These are phyloP conservation scores for Aspergillus incahuasiensis DNA, from an alignment of 495 filamentous ascomycete species.

Conservation along the genomic window DNA sequence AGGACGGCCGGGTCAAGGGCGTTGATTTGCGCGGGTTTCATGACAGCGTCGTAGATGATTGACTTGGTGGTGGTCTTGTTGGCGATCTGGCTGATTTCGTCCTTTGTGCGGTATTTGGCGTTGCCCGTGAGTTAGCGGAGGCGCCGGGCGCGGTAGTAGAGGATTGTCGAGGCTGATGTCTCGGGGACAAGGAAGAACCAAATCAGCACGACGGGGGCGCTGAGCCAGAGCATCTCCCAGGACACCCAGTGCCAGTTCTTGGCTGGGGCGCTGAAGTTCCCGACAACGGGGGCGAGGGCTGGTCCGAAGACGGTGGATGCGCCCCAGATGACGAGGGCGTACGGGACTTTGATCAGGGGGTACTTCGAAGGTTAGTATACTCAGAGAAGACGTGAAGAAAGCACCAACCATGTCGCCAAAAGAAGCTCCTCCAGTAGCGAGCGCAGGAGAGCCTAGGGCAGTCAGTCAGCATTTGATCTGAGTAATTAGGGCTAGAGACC, in stretches of 20 bases:
- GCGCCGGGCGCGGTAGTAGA: conserved; percentile 36
- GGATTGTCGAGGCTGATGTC: conserved; percentile 46
- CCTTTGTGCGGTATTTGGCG: conserved; percentile 32
- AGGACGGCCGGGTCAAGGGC: conserved; percentile 28
- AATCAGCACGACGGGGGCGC: conserved; percentile 33
- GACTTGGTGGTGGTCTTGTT: conserved; percentile 21
- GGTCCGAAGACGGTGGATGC: conserved; percentile 18
- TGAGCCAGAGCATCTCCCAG: conserved; percentile 46
- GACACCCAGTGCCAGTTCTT: conserved; percentile 50
- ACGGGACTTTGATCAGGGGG: conserved; percentile 37
- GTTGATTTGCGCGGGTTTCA: conserved; percentile 21
- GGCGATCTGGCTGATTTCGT: conserved; percentile 38
- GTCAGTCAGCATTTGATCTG: conserved; percentile 50
- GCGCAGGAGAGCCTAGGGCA: conserved; percentile 34
- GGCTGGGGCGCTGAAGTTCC: conserved; percentile 49
- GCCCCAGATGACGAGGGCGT: conserved; percentile 47
- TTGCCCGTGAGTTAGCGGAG: conserved; percentile 36
- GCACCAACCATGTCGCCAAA: not conserved
- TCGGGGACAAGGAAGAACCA: conserved; percentile 43
- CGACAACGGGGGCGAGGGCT: conserved; percentile 53
- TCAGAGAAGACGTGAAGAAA: not conserved
- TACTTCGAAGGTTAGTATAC: conserved; percentile 13
- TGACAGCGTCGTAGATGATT: conserved; percentile 48
- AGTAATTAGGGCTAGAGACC: conserved; percentile 48
- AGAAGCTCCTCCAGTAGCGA: conserved; percentile 41